Percentiles rank a stretch among this genome's conserved stretches.
phyloP scores from a whole-genome alignment of 257 asterid species.

The Fraxinus anomala region DNA sequence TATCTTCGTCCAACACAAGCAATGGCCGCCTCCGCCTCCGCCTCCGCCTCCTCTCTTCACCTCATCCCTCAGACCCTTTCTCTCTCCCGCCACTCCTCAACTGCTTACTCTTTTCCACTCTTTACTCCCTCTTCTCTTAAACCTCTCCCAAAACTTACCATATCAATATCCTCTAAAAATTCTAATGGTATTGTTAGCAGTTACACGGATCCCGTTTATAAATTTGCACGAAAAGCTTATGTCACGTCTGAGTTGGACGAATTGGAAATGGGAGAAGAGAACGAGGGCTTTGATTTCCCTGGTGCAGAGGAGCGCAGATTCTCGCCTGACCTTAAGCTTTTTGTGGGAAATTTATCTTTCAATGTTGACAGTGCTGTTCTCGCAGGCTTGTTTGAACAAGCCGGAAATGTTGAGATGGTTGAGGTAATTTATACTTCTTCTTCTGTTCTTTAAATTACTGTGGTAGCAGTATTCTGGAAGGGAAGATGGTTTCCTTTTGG shows the following conservation, averaged over 20 bases:
- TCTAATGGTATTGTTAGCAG: not conserved
- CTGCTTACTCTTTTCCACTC: conserved; percentile 37
- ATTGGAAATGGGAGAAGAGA: conserved; percentile 36
- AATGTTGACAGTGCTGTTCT: conserved; percentile 72
- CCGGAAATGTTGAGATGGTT: conserved; percentile 87
- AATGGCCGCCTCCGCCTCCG: conserved; percentile 71
- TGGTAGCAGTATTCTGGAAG: not conserved
- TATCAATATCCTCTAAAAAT: conserved; percentile 34
- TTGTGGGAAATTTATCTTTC: conserved; percentile 87
- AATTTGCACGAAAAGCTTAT: conserved; percentile 51
- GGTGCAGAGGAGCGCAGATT: conserved; percentile 32
- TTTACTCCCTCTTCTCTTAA: conserved; percentile 42
- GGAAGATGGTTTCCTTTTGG: not conserved
- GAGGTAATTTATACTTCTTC: conserved; percentile 53
- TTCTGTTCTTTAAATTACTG: not conserved
- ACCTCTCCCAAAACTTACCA: conserved; percentile 36
- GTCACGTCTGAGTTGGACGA: conserved; percentile 62
- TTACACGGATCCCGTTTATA: conserved; percentile 22
- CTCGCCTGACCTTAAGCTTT: conserved; percentile 72
- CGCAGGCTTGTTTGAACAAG: conserved; percentile 75
- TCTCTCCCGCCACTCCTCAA: conserved; percentile 34
- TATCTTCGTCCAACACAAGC: conserved; percentile 26
- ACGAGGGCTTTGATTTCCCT: conserved; percentile 20
- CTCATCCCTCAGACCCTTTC: conserved; percentile 61
- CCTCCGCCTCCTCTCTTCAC: conserved; percentile 53